Evolutionary conservation across 1,284 basidiomycete genomes (phyloP), one percentile per base, ranked within the genome.

Genomic region (Cutaneotrichosporon sp.): DNA sequence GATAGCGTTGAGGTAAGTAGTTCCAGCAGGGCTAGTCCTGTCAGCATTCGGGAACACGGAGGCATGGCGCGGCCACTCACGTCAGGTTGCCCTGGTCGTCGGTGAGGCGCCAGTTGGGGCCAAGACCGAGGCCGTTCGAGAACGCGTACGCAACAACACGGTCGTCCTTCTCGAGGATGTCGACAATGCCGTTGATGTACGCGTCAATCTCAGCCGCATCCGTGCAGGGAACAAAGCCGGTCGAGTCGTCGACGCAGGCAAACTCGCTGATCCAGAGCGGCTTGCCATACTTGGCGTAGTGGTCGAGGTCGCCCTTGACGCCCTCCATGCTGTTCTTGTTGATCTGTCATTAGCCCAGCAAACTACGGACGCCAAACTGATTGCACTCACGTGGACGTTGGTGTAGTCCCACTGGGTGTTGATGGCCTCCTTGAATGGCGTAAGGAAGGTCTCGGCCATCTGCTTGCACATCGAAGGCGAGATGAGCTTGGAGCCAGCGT

Each of bases 201-300:
- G 46, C 40, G 63, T 72, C 61, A 62, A 72, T 70, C 51, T 70
- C 56, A 40, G 34, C 47, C 52, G 73, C 70, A 61, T 72, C 66
- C 37, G 66, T 65, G 50, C 69, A 74, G 18, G 73, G 69, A 26
- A 51, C 54, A 54, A 71, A 76, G 26, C 57, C 55, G 33, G 60
- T 62, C 37, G 39, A 35, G 61, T 75, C 73, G 54, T 76, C 66
- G 52, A 74, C 73, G 54, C 71, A 74, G 14, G 68, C 69, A 58
- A 72, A 68, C 64, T 76, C 75, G 44, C 70, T 72, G 42, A 76
- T 64, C 69, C 69, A 73, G 36, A 76, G 67, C 21, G 73, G 73
- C 62, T 73, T 73, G 26, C 62, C 59, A 63, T 69, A 75, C 62
- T 64, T 66, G 41, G 51, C 69, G 67, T 76, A 75, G 61, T 74